Base-by-base conservation (phyloP, 1,139 yeast species). In the Barnettozyma hawaiiensis region DNA sequence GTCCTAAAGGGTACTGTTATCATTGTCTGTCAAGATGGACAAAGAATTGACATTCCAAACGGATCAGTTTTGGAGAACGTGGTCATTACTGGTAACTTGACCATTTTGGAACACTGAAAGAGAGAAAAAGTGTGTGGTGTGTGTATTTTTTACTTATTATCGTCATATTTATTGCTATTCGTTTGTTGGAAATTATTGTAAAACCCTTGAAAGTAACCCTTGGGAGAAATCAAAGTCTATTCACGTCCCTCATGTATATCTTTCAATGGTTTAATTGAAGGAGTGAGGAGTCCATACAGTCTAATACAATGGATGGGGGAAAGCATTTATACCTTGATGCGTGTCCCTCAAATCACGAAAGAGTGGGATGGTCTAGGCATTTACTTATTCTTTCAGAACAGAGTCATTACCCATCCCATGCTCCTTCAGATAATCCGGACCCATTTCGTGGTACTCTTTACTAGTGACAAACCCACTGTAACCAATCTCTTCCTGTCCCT, bases 21-120 rank as follows among this genome's bases (percentile, higher is more conserved):
- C 59, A 87, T 92, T 56, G 98, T 92, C 45, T 90, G 97, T 68
- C 90, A 92, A 50, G 98, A 92, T 60, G 97, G 97, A 51, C 94
- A 87, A 63, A 86, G 80, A 70, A 92, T 92, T 58, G 97, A 92
- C 63, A 86, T 92, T 71, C 98, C 98, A 57, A 90, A 92, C 61
- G 98, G 98, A 35, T 76, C 96, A 22, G 76, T 89, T 45, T 76
- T 92, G 59, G 98, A 92, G 67, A 92, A 92, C 60, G 97, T 90
- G 43, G 98, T 92, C 53, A 89, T 92, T 58, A 92, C 98, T 46
- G 98, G 98, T 65, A 87, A 86, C 70, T 78, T 92, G 69, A 87
- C 95, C 59, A 90, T 92, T 56, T 78, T 92, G 60, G 98, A 92
- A 71, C 98, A 92, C 68, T 92, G 28, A 34, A 11, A n/a, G 12